These are phyloP conservation scores for Cercophora samala DNA, from an alignment of 495 filamentous ascomycete genomes.

Conservation along the genomic window DNA sequence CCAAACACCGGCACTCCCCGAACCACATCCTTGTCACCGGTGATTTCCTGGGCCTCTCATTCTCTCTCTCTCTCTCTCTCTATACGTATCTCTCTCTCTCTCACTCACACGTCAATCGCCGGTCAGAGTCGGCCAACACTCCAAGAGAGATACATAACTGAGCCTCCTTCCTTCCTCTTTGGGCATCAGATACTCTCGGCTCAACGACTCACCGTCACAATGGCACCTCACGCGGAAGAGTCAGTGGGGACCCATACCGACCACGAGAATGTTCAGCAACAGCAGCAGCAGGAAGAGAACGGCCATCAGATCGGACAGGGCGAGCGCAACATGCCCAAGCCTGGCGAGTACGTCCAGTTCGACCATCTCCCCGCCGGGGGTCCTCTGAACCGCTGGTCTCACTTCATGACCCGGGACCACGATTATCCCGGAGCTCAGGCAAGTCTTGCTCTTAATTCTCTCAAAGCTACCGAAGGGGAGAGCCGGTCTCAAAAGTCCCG, in stretches of 20 bases:
- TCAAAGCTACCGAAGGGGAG: not conserved
- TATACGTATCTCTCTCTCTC: not conserved
- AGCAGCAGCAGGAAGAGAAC: slow-evolving; percentile 5
- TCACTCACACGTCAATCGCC: not conserved
- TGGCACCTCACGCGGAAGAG: slow-evolving; percentile 29
- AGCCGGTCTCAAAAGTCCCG: slow-evolving; percentile 14
- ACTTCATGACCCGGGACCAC: slow-evolving; percentile 58
- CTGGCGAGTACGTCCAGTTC: slow-evolving; percentile 47
- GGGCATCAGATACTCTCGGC: not conserved
- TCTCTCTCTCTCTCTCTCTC: not conserved
- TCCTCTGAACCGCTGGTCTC: slow-evolving; percentile 48
- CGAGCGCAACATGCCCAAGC: slow-evolving; percentile 37
- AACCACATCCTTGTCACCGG: not conserved
- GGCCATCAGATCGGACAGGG: too few species aligned
- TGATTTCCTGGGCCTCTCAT: not conserved
- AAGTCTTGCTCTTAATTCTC: slow-evolving; percentile 18
- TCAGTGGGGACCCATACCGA: slow-evolving; percentile 1
- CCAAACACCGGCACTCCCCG: not conserved
- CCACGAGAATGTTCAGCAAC: not conserved
- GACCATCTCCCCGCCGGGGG: slow-evolving; percentile 41
- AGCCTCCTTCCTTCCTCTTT: too few species aligned
- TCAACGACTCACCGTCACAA: slow-evolving; percentile 6
- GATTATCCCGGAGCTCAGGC: slow-evolving; percentile 93
- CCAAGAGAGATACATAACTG: not conserved
- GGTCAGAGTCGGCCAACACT: not conserved